Percentiles rank a stretch among this genome's conserved stretches.
phyloP scores from a whole-genome alignment of 2,329 filamentous ascomycete genomes.

The Diplodia sapinea region DNA sequence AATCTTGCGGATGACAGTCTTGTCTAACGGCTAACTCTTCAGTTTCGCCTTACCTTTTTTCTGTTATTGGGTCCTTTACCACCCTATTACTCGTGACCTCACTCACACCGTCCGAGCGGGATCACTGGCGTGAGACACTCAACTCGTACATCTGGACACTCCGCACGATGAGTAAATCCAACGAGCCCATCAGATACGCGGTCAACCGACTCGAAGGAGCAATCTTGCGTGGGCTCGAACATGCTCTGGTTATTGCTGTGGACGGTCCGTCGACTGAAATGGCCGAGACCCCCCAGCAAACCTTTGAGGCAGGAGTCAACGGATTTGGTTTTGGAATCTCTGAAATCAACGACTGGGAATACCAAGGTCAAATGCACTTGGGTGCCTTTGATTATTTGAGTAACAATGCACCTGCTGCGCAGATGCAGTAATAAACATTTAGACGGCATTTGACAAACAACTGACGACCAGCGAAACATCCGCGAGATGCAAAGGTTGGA shows the following conservation, averaged over 20 bases:
- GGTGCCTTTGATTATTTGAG: constrained; percentile 44
- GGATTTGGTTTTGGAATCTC: constrained; percentile 40
- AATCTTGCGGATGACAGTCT: background rate
- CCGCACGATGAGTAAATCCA: constrained; percentile 47
- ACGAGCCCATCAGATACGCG: constrained; percentile 48
- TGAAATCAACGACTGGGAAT: constrained; percentile 47
- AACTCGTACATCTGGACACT: constrained; percentile 33
- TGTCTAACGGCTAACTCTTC: background rate
- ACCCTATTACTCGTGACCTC: constrained; percentile 32
- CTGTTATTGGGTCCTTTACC: constrained; percentile 33
- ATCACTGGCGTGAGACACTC: constrained; percentile 32
- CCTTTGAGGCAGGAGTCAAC: constrained; percentile 34
- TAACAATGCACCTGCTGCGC: constrained; percentile 18
- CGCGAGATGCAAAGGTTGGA: background rate
- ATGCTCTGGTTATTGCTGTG: constrained; percentile 46
- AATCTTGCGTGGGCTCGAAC: constrained; percentile 48
- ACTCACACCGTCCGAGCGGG: constrained; percentile 30
- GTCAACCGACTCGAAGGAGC: constrained; percentile 48
- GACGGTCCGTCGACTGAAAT: constrained; percentile 41
- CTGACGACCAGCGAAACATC: background rate
- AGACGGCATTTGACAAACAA: background rate
- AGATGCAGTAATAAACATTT: constrained; percentile 1
- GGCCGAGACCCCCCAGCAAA: constrained; percentile 41
- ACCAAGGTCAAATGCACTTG: constrained; percentile 37
- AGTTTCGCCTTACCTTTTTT: constrained; percentile 32